Base-by-base conservation (phyloP, 2,329 filamentous ascomycete genomes). In the Aplosporella prunicola region DNA sequence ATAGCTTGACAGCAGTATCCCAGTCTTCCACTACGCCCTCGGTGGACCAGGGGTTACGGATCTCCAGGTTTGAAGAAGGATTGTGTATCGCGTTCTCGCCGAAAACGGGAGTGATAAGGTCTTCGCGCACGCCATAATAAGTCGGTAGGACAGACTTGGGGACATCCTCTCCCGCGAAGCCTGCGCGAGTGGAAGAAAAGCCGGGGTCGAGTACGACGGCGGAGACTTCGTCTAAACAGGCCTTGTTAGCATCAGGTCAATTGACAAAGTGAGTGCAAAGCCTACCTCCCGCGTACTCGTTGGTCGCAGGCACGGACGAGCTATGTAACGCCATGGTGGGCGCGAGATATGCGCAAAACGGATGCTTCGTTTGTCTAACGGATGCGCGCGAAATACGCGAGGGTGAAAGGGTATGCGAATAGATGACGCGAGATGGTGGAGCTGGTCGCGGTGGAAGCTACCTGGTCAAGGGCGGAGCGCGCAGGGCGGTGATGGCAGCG, bases 161-260 rank as follows among this genome's bases (percentile, higher is more conserved):
- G 1, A 87, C 82, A 64, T 98, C 91, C 74, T 98, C 93, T 56
- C 93, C 91, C 9, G 93, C 93, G 56, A 96, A 98, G 41, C 91
- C 91, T 43, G 88, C 91, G 63, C 93, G 87, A 26, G 84, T 88
- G 49, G 78, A 81, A 55, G 83, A 85, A 66, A 87, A 95, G 44
- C 93, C 91, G 3, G 91, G 84, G 57, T 98, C 91, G 56, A 98
- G 84, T 24, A 98, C 85, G 50, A 98, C 82, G 35, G 93, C 93
- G 23, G 88, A 93, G 47, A 98, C 88, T 68, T 98, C 91, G 69
- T 98, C 91, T 94, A 32, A 20, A 20, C 3, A 17, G 2, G 10
- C 10, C 7, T 18, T 5, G 29, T 41, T 27, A 36, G 33, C 16
- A 9, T 10, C 20, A 9, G 20, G 23, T 9, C 35, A 39, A 39